Percentiles rank a stretch among this genome's conserved stretches.
Evolutionary conservation across 2,329 filamentous ascomycete species (phyloP).

Genomic region (Claviceps citrina): DNA sequence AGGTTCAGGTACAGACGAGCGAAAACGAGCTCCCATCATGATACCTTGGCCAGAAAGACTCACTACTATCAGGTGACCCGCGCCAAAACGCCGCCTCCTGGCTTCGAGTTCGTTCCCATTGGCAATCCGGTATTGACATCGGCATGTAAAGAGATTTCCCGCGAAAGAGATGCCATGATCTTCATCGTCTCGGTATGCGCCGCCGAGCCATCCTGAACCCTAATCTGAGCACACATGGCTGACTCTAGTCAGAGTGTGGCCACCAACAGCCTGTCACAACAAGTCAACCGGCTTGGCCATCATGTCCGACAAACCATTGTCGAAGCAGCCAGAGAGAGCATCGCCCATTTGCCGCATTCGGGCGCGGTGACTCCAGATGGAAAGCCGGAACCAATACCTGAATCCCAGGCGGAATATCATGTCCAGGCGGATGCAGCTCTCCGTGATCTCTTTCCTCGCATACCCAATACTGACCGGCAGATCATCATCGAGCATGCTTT

Average conservation of each 20-base stretch:
- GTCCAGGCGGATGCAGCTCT: slow-evolving; percentile 46
- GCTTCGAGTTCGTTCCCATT: slow-evolving; percentile 47
- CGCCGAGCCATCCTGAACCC: not conserved
- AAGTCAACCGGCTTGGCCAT: slow-evolving; percentile 44
- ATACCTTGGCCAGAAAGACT: slow-evolving; percentile 13
- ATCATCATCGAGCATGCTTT: slow-evolving; percentile 49
- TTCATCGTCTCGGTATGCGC: slow-evolving; percentile 46
- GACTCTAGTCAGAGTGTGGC: slow-evolving; percentile 8
- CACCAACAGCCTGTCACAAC: slow-evolving; percentile 28
- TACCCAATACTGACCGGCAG: slow-evolving; percentile 48
- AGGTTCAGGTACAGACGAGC: slow-evolving; percentile 37
- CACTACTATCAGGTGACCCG: slow-evolving; percentile 33
- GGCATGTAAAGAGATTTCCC: slow-evolving; percentile 48
- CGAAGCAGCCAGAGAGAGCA: slow-evolving; percentile 31
- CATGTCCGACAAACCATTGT: slow-evolving; percentile 45
- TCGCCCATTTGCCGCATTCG: slow-evolving; percentile 14
- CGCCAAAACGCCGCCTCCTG: slow-evolving; percentile 37
- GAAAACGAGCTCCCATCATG: slow-evolving; percentile 3
- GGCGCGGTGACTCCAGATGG: slow-evolving; percentile 12
- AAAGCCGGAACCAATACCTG: slow-evolving; percentile 42
- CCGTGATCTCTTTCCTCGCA: slow-evolving; percentile 48
- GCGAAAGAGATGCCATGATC: slow-evolving; percentile 46
- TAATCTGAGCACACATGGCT: not conserved
- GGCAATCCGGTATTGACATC: slow-evolving; percentile 46
- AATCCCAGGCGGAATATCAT: slow-evolving; percentile 44